Evolutionary conservation across 2,329 filamentous ascomycete genomes (phyloP).

Genomic region (Fusarium ambrosium): DNA sequence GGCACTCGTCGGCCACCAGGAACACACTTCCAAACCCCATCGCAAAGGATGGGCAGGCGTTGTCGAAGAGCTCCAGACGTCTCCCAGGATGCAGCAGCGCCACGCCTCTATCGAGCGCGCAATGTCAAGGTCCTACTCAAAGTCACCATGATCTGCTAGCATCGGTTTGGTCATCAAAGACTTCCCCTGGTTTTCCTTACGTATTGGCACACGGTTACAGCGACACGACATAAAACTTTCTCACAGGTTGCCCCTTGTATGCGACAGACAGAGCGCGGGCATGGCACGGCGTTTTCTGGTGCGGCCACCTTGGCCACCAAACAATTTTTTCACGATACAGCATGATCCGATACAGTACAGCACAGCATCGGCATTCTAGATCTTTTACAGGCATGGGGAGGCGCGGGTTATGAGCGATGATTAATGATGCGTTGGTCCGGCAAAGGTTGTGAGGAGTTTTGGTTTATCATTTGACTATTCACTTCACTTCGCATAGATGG

Average conservation of each 20-base stretch:
- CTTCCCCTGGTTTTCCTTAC: constrained; percentile 35
- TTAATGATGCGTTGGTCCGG: constrained; percentile 42
- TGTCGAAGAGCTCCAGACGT: constrained; percentile 72
- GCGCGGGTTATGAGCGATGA: constrained; percentile 44
- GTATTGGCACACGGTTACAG: constrained; percentile 34
- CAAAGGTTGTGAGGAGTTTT: constrained; percentile 39
- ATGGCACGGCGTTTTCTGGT: constrained; percentile 43
- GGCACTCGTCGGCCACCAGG: constrained; percentile 64
- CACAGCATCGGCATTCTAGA: constrained; percentile 18
- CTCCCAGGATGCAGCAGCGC: constrained; percentile 71
- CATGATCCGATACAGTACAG: constrained; percentile 20
- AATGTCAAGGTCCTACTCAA: constrained; percentile 57
- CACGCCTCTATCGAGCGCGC: constrained; percentile 73
- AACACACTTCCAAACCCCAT: constrained; percentile 61
- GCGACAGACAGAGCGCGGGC: constrained; percentile 28
- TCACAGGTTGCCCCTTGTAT: constrained; percentile 34
- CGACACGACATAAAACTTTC: constrained; percentile 31
- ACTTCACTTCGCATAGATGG: constrained; percentile 54
- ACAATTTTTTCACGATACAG: constrained; percentile 36
- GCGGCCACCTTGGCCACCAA: constrained; percentile 29
- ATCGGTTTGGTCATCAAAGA: constrained; percentile 15
- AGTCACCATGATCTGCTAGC: constrained; percentile 46
- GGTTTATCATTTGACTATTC: constrained; percentile 32
- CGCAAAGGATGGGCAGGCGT: constrained; percentile 73
- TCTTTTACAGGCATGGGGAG: constrained; percentile 20